Percentiles rank a stretch among this genome's conserved stretches.
These are phyloP conservation scores for Hordeum pubiflorum DNA, from an alignment of 202 grass and related monocot species.

Conservation along the genomic window DNA sequence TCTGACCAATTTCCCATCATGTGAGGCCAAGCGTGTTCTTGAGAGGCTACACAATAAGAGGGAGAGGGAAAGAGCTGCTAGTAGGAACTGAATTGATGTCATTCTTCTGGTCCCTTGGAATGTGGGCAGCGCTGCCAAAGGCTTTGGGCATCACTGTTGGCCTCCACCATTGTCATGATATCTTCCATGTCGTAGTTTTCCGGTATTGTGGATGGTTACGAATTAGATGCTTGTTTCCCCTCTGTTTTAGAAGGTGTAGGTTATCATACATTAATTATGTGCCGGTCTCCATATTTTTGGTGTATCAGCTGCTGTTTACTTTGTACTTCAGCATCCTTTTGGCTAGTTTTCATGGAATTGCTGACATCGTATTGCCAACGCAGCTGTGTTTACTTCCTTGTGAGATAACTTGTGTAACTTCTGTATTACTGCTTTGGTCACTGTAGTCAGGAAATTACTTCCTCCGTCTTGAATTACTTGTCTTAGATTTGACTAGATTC, in stretches of 20 bases:
- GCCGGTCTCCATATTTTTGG: neutral
- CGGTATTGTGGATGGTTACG: neutral
- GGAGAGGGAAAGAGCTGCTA: constrained; percentile 64
- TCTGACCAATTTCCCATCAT: constrained; percentile 83
- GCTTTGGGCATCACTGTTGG: neutral
- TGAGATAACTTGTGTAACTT: too few relatives aligned
- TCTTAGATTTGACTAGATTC: too few relatives aligned
- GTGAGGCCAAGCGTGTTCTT: constrained; percentile 85
- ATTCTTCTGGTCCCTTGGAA: neutral
- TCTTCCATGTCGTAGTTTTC: neutral
- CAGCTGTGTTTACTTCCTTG: too few relatives aligned
- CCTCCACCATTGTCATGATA: neutral
- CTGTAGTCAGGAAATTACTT: too few relatives aligned
- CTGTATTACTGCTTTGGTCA: too few relatives aligned
- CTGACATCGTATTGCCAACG: too few relatives aligned
- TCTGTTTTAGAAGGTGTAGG: neutral
- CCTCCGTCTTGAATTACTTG: too few relatives aligned
- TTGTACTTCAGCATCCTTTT: neutral
- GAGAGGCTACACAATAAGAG: constrained; percentile 90
- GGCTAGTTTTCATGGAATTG: neutral
- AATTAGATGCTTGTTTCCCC: neutral
- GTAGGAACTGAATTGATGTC: constrained; percentile 36
- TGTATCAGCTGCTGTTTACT: neutral
- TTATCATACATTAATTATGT: constrained; percentile 7
- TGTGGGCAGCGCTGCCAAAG: neutral